phyloP scores from a whole-genome alignment of 2,329 filamentous ascomycete species.

The Fusarium nygamai region DNA sequence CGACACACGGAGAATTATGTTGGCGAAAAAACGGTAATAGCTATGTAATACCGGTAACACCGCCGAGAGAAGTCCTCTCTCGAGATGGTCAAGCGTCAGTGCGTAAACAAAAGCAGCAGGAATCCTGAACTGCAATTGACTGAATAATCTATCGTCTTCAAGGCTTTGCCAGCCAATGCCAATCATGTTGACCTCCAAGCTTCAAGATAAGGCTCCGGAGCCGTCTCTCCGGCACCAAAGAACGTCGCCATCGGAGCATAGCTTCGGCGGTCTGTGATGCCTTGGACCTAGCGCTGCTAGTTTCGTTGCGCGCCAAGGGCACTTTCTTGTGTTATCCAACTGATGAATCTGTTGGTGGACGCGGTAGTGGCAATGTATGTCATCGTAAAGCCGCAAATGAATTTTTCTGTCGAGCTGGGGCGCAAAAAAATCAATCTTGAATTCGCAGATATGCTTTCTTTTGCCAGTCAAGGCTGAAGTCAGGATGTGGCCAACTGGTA shows the following conservation, averaged over 20 bases:
- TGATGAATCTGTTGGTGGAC: background rate
- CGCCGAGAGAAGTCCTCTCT: conserved; percentile 6
- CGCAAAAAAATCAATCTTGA: background rate
- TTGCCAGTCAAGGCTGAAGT: background rate
- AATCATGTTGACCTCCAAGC: background rate
- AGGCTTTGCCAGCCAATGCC: background rate
- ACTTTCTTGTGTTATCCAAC: conserved; percentile 6
- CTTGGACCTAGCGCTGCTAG: background rate
- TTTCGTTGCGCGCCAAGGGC: background rate
- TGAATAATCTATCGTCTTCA: background rate
- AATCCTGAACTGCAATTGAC: background rate
- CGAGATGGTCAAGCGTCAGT: background rate
- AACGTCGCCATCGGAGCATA: background rate
- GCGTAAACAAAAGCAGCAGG: background rate
- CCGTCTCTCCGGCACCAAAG: background rate
- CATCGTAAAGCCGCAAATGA: conserved; percentile 1
- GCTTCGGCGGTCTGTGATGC: conserved; percentile 10
- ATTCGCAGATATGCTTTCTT: background rate
- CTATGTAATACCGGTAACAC: background rate
- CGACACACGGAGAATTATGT: conserved; percentile 5
- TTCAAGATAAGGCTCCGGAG: background rate
- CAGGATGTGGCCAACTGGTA: background rate
- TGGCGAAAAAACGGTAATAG: background rate
- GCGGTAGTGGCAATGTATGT: conserved; percentile 5
- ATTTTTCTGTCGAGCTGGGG: background rate